Conservation (phyloP, 768 basidiomycete genomes). For the Trametes gibbosa region DNA sequence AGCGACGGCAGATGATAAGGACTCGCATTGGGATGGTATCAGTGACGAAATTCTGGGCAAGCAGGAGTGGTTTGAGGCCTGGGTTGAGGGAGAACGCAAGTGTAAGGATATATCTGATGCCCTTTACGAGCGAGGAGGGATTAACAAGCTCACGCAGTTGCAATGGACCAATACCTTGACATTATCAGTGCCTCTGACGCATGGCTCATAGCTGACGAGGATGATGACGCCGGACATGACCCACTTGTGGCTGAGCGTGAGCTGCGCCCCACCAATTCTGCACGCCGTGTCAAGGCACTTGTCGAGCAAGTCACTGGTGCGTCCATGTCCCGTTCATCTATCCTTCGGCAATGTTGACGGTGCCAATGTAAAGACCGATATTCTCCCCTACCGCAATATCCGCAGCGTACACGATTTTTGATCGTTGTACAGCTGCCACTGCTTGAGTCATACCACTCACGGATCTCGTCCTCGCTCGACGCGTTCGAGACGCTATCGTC, state of each 20-base stretch:
- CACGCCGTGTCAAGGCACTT: conserved; percentile 77
- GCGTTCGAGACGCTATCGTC: conserved; percentile 93
- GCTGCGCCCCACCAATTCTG: conserved; percentile 75
- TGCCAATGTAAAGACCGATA: conserved; percentile 71
- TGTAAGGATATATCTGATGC: conserved; percentile 52
- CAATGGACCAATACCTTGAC: conserved; percentile 81
- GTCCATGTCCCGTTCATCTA: conserved; percentile 12
- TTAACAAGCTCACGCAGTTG: conserved; percentile 49
- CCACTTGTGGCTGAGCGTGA: conserved; percentile 36
- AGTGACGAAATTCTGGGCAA: conserved; percentile 80
- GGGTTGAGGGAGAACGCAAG: conserved; percentile 85
- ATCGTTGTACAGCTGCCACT: conserved; percentile 82
- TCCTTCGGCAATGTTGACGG: not conserved
- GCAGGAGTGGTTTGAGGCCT: conserved; percentile 86
- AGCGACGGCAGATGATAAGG: conserved; percentile 22
- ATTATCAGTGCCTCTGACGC: conserved; percentile 81
- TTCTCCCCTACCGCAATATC: conserved; percentile 74
- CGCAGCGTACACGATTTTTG: conserved; percentile 82
- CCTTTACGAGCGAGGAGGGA: no score
- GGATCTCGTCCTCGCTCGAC: conserved; percentile 83
- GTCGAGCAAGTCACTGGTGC: conserved; percentile 90
- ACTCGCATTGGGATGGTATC: conserved; percentile 65
- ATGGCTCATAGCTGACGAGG: conserved; percentile 78
- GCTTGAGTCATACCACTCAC: conserved; percentile 69
- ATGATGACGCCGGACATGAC: conserved; percentile 42